Percentiles rank a stretch among this genome's conserved stretches.
Conservation (phyloP, 2,329 filamentous ascomycete genomes). For the Magnaporthiopsis poae region DNA sequence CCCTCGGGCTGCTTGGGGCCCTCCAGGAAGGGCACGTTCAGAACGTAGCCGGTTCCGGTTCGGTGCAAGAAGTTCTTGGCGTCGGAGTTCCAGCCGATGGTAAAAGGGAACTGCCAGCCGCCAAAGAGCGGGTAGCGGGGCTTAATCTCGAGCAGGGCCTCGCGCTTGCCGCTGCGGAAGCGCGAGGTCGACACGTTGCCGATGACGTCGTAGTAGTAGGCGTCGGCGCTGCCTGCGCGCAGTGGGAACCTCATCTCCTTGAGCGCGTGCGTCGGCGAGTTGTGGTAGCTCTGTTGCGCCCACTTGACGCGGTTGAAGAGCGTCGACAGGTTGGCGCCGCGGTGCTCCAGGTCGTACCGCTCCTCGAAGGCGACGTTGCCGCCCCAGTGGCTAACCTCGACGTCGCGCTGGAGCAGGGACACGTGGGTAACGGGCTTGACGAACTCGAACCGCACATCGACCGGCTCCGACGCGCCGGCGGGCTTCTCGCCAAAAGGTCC, state of each 20-base stretch:
- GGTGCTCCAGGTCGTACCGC: conserved; percentile 78
- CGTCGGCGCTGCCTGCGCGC: conserved; percentile 66
- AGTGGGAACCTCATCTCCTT: conserved; percentile 76
- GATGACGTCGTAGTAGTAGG: conserved; percentile 93
- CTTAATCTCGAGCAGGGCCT: conserved; percentile 79
- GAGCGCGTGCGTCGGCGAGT: conserved; percentile 65
- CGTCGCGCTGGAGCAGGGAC: conserved; percentile 70
- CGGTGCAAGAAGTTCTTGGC: conserved; percentile 66
- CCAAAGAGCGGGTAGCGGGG: conserved; percentile 94
- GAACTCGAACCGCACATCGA: conserved; percentile 84
- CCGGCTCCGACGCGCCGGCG: conserved; percentile 63
- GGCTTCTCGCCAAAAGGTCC: conserved; percentile 76
- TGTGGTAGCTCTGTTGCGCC: conserved; percentile 64
- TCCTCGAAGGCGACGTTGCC: conserved; percentile 94
- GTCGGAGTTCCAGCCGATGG: conserved; percentile 88
- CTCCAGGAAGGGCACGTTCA: conserved; percentile 88
- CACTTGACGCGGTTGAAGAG: conserved; percentile 71
- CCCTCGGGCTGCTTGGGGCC: conserved; percentile 81
- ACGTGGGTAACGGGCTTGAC: conserved; percentile 82
- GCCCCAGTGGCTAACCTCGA: conserved; percentile 97
- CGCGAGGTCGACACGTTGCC: conserved; percentile 92
- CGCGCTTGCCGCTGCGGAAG: conserved; percentile 67
- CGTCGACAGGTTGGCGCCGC: conserved; percentile 65
- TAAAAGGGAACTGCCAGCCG: conserved; percentile 96
- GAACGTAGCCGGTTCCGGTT: conserved; percentile 58